Evolutionary conservation across 2,329 filamentous ascomycete species (phyloP), one percentile per base, ranked within the genome.

Genomic region (Purpureocillium lavendulum): DNA sequence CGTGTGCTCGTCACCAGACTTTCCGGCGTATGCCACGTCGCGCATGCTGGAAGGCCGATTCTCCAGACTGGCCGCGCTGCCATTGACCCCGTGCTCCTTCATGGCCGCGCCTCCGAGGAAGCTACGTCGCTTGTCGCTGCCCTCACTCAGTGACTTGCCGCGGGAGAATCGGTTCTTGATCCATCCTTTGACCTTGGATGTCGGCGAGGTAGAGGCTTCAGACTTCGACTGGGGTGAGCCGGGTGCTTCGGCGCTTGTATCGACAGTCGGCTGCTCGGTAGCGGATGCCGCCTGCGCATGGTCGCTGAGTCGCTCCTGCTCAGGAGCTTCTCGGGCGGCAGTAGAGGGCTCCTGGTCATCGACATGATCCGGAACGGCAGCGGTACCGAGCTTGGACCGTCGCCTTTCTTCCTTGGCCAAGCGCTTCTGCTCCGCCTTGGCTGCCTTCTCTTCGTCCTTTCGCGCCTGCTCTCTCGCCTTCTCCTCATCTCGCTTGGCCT

Each of bases 31-130:
- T 1, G 69, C 67, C 7, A 71, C 64, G 35, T 71, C 68, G 14
- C 66, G 60, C 49, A 71, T 61, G 44, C 67, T 71, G 3, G 55
- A 55, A 2, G 64, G 57, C 12, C 61, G 59, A 24, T 62, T 61
- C 9, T 64, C 65, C 2, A 70, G 48, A 40, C 65, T 71, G 4
- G 58, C 56, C 2, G 62, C 62, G 44, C 69, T 75, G 14, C 62
- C 63, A 33, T 70, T 66, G 18, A 62, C 60, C 1, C 60, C 63
- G 2, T 65, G 58, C 6, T 49, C 66, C 2, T 62, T 65, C 6
- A 74, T 56, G 10, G 68, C 62, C 0, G 66, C 68, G 6, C 74
- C 73, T 12, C 74, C 73, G 12, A 76, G 52, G 45, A 77, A 76
- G 17, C 63, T 56, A 40, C 56, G 59, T 35, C 52, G 50, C 49